phyloP scores from a whole-genome alignment of 208 protist genomes.

The Novymonas esmeraldas region DNA sequence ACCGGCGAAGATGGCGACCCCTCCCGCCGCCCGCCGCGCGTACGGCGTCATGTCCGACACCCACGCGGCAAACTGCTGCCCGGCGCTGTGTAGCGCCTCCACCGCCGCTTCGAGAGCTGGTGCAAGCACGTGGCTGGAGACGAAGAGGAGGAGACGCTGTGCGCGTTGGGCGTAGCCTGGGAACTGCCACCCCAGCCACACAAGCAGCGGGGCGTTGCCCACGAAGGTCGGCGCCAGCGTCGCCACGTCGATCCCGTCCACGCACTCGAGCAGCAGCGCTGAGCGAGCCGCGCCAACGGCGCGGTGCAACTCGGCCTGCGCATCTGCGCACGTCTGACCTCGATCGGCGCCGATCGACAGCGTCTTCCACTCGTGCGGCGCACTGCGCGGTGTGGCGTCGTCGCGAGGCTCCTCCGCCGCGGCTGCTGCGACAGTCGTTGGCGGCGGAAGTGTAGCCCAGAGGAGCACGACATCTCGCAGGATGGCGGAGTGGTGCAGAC shows the following conservation, averaged over 20 bases:
- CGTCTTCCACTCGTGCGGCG: background rate
- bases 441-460: background rate
- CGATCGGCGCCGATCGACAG: background rate
- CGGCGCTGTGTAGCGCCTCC: slow-evolving; percentile 1
- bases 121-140: background rate
- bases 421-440: background rate
- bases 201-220: slow-evolving; percentile 15
- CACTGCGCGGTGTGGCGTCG: background rate
- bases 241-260: slow-evolving; percentile 8
- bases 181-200: slow-evolving; percentile 30
- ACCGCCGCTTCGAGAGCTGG: background rate
- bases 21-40: slow-evolving; percentile 14
- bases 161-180: slow-evolving; percentile 12
- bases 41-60: slow-evolving; percentile 16
- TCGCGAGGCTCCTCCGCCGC: background rate
- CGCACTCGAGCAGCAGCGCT: slow-evolving; percentile 12
- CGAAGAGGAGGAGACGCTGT: slow-evolving; percentile 4
- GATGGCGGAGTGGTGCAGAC: background rate
- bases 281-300: background rate
- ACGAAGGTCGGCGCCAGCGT: slow-evolving; percentile 18
- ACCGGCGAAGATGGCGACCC: slow-evolving; percentile 10
- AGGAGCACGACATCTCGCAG: slow-evolving; percentile 26
- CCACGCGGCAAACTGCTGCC: background rate
- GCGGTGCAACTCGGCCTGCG: background rate
- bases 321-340: slow-evolving; percentile 9